Percentiles rank a stretch among this genome's conserved stretches.
Evolutionary conservation across 2,329 filamentous ascomycete genomes (phyloP).

Genomic region (Sporothrix euskadiensis): DNA sequence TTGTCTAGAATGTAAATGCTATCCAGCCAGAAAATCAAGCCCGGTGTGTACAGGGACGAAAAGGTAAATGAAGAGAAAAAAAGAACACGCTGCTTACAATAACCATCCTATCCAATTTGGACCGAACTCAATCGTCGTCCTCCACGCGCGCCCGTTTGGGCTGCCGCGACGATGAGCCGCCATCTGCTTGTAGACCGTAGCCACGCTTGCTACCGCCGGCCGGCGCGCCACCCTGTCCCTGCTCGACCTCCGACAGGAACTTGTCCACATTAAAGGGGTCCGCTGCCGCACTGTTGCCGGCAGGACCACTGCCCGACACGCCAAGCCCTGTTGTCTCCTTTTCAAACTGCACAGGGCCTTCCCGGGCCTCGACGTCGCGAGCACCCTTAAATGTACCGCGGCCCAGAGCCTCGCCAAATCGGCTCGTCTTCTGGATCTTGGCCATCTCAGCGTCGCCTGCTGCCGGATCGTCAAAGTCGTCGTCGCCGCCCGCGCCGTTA

Average conservation of each 20-base stretch:
- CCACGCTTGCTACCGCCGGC: constrained; percentile 61
- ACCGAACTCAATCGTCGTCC: constrained; percentile 53
- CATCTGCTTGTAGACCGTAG: constrained; percentile 65
- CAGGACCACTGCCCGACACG: not conserved
- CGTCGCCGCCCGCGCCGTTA: constrained; percentile 75
- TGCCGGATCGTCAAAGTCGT: constrained; percentile 73
- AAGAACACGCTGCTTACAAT: not conserved
- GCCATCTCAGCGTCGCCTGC: constrained; percentile 81
- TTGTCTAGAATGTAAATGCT: constrained; percentile 15
- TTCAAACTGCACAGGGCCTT: constrained; percentile 95
- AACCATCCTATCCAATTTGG: not conserved
- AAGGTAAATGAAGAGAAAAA: not conserved
- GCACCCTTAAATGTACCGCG: constrained; percentile 89
- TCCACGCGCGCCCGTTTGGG: constrained; percentile 78
- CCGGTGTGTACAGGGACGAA: not conserved
- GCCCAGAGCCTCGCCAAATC: constrained; percentile 84
- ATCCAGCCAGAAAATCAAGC: constrained; percentile 18
- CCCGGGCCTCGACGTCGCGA: constrained; percentile 77
- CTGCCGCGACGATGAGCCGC: constrained; percentile 51
- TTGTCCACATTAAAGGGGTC: constrained; percentile 95
- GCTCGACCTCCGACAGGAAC: constrained; percentile 80
- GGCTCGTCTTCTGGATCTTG: constrained; percentile 79
- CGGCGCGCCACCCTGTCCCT: constrained; percentile 42
- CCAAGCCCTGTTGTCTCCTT: constrained; percentile 58
- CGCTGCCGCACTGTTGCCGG: constrained; percentile 28